phyloP scores from a whole-genome alignment of 2,329 filamentous ascomycete genomes.

The Phaeosphaeriaceae sp. region DNA sequence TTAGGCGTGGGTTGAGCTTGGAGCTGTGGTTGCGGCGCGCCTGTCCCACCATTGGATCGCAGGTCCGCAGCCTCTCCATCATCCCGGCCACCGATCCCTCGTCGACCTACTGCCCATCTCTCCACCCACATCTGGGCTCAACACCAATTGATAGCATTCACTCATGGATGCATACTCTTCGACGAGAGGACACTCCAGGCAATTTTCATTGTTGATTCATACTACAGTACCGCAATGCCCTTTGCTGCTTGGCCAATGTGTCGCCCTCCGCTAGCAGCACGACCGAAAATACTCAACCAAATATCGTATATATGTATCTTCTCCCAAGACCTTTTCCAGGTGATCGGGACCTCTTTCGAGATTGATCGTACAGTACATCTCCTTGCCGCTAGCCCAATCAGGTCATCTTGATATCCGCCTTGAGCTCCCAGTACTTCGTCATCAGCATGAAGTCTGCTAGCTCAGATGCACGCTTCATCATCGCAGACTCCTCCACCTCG shows the following conservation, averaged over 20 bases:
- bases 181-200: neutral
- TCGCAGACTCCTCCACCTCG: constrained; percentile 9
- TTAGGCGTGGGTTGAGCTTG: neutral
- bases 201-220: neutral
- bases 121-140: neutral
- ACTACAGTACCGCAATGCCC: neutral
- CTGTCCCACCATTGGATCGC: constrained; percentile 25
- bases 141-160: neutral
- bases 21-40: constrained; percentile 20
- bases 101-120: constrained; percentile 6
- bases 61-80: constrained; percentile 12
- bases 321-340: neutral
- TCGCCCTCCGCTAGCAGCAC: neutral
- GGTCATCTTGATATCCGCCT: constrained; percentile 13
- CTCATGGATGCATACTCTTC: neutral
- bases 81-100: constrained; percentile 14
- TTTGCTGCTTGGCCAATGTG: neutral
- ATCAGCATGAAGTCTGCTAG: constrained; percentile 13
- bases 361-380: neutral
- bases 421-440: constrained; percentile 18
- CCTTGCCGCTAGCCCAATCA: neutral
- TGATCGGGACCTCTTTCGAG: neutral
- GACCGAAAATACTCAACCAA: neutral
- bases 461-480: constrained; percentile 12
- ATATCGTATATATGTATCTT: neutral